Evolutionary conservation across 2,329 filamentous ascomycete genomes (phyloP), one percentile per base, ranked within the genome.

Genomic region (Sarocladium oryzae): DNA sequence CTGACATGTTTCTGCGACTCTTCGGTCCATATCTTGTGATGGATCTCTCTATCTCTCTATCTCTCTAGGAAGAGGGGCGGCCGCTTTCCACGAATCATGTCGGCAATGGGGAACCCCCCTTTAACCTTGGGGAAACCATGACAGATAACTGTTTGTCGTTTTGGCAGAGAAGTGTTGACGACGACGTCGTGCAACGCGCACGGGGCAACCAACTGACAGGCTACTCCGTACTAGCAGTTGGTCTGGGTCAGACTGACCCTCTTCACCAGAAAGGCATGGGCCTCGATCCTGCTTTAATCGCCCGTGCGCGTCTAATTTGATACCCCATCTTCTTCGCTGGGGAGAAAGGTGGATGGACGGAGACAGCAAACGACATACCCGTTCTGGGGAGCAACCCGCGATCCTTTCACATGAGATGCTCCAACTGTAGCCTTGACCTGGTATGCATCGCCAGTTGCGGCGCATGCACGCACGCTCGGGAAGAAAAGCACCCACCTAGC

Each of bases 101-200:
- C 10, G 8, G 6, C 18, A n/a, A 5, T 24, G 6, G 21, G 16
- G 9, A 45, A 6, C 15, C 21, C 21, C 15, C 15, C 16, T 20
- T 20, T 24, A n/a, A 16, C 6, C n/a, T 28, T 3, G 15, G 9
- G 13, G 8, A 45, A 28, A n/a, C 40, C 40, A 45, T 45, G 40
- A 45, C 40, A 45, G 40, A 45, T 45, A 45, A 28, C 40, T 45
- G 40, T 45, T 45, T 45, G 40, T 45, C 40, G 40, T 30, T 16
- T 21, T 30, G 7, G 8, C 5, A 20, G 10, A 8, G 16, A n/a
- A n/a, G 37, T 21, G 16, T 11, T n/a, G 35, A 10, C 8, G 16
- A 37, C 26, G 23, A 43, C 40, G 40, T 43, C 40, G 40, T 43
- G 11, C 4, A 43, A 4, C 40, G 40, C n/a, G 40, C 40, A 43